Evolutionary conservation across 345 rosid genomes (phyloP).

Genomic region (Nephelium lappaceum): DNA sequence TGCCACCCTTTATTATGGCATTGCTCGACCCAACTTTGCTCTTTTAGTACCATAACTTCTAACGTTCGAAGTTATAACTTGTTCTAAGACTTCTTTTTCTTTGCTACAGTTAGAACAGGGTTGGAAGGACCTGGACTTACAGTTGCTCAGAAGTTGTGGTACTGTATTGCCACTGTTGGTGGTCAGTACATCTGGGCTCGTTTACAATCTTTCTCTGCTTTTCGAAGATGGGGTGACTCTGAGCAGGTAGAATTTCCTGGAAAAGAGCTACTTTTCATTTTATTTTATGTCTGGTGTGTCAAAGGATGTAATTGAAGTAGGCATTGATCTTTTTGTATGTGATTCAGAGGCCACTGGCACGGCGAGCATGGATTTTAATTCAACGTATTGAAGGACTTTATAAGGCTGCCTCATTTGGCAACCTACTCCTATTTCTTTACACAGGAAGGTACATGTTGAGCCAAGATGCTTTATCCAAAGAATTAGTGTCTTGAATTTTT

Average conservation of each 20-base stretch:
- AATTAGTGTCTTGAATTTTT: slow-evolving; percentile 1
- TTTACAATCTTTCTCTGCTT: slow-evolving; percentile 90
- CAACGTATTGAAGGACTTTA: slow-evolving; percentile 85
- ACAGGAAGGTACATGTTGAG: slow-evolving; percentile 70
- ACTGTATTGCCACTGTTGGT: slow-evolving; percentile 89
- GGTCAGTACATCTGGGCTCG: slow-evolving; percentile 95
- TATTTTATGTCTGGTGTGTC: neutral
- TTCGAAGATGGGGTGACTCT: slow-evolving; percentile 98
- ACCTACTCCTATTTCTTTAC: slow-evolving; percentile 84
- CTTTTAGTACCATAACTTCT: neutral
- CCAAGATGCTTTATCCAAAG: slow-evolving; percentile 3
- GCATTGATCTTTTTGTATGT: slow-evolving; percentile 4
- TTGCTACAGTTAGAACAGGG: slow-evolving; percentile 78
- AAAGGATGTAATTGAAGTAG: neutral
- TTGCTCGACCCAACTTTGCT: neutral
- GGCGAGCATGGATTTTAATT: slow-evolving; percentile 74
- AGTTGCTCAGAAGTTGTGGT: slow-evolving; percentile 82
- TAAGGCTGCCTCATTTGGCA: slow-evolving; percentile 89
- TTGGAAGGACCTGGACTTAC: slow-evolving; percentile 96
- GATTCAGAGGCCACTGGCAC: slow-evolving; percentile 81
- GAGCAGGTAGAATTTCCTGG: slow-evolving; percentile 56
- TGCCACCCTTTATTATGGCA: neutral
- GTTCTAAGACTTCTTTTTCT: neutral
- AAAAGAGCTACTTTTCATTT: neutral
- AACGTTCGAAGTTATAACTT: neutral